Percentiles rank a stretch among this genome's conserved stretches.
phyloP scores from a whole-genome alignment of 768 basidiomycete genomes.

The Amanita pseudoporphyria region DNA sequence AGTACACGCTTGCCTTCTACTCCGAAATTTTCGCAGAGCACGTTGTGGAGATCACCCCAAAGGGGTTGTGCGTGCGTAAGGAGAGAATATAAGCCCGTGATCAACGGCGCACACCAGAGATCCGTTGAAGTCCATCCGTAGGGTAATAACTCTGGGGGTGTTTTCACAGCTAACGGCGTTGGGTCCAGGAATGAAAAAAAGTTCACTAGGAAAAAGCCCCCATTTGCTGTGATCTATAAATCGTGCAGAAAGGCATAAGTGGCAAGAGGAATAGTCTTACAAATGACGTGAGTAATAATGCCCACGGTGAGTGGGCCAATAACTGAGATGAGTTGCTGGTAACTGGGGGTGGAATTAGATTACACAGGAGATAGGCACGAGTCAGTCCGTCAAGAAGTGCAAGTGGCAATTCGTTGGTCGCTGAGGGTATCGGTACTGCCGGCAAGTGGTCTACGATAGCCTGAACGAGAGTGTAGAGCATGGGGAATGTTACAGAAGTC shows the following conservation, averaged over 20 bases:
- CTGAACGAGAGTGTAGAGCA: constrained; percentile 53
- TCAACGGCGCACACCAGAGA: constrained; percentile 74
- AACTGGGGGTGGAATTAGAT: constrained; percentile 64
- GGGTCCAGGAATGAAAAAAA: constrained; percentile 70
- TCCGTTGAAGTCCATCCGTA: constrained; percentile 85
- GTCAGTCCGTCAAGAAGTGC: constrained; percentile 70
- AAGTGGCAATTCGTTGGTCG: constrained; percentile 59
- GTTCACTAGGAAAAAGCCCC: constrained; percentile 73
- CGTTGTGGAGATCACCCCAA: constrained; percentile 52
- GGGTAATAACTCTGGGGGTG: constrained; percentile 70
- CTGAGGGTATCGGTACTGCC: constrained; percentile 36
- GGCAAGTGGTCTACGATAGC: constrained; percentile 56
- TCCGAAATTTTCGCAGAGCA: constrained; percentile 40
- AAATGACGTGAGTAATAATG: constrained; percentile 63
- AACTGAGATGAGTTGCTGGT: constrained; percentile 36
- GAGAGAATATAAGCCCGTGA: constrained; percentile 71
- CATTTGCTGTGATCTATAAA: constrained; percentile 58
- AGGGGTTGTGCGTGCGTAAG: constrained; percentile 84
- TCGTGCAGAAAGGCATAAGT: neutral
- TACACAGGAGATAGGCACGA: constrained; percentile 71
- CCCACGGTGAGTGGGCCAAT: constrained; percentile 64
- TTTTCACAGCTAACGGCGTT: constrained; percentile 53
- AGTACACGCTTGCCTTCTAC: constrained; percentile 26
- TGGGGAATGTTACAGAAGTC: constrained; percentile 55
- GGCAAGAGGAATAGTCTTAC: constrained; percentile 28